Evolutionary conservation across 495 filamentous ascomycete species (phyloP).

Genomic region (Aspergillus cavernicola): DNA sequence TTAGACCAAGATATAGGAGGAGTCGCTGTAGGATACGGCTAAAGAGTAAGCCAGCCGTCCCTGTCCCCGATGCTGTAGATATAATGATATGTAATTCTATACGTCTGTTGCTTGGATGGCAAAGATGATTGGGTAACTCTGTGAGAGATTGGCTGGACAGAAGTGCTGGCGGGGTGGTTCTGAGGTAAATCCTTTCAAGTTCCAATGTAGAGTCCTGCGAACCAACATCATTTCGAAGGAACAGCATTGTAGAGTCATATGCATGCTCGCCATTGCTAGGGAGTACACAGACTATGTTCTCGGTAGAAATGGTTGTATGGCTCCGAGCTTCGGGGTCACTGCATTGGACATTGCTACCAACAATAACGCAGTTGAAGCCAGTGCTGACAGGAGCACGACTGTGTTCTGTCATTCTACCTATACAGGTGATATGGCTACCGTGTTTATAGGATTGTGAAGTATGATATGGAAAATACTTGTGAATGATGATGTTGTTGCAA

Average conservation of each 20-base stretch:
- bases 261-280: not conserved
- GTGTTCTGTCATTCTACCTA: too few species aligned
- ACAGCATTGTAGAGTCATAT: conserved; percentile 22
- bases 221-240: conserved; percentile 14
- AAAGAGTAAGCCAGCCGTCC: conserved; percentile 55
- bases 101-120: not conserved
- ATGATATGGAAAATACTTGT: too few species aligned
- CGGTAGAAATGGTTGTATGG: conserved; percentile 19
- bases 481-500: too few species aligned
- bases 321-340: conserved; percentile 6
- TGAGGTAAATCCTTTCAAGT: conserved; percentile 18
- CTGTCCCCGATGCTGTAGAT: conserved; percentile 69
- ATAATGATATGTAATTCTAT: conserved; percentile 61
- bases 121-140: conserved; percentile 25
- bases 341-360: conserved; percentile 16
- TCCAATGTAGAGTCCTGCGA: not conserved
- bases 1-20: conserved; percentile 42
- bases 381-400: too few species aligned
- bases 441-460: too few species aligned
- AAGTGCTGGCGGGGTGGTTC: conserved; percentile 12
- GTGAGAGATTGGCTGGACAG: conserved; percentile 21
- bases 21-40: conserved; percentile 54
- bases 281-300: conserved; percentile 31
- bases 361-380: not conserved
- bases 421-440: too few species aligned